Base-by-base conservation (phyloP, 2,329 filamentous ascomycete genomes). In the Exophiala dermatitidis region DNA sequence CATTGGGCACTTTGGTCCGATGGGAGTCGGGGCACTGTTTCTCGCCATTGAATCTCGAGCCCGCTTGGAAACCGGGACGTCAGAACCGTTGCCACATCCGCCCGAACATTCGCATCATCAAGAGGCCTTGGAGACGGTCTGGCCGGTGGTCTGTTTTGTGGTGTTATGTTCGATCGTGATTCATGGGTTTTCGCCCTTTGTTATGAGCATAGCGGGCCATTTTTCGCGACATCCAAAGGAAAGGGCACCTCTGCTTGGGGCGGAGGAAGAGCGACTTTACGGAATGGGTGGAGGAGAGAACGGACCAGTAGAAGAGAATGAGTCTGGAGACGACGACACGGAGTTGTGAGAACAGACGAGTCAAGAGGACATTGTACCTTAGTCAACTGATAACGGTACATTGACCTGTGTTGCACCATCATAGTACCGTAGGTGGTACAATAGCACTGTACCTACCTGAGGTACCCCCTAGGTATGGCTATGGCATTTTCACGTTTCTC, bases 1-100 rank as follows among this genome's bases (percentile, higher is more conserved):
- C 63, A 72, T 71, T 41, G 77, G 78, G 0, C 78, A 81, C 61
- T 81, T 81, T 53, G 77, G 77, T 0, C 77, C 77, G 5, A 80
- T 81, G 72, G 78, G 78, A 12, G 71, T 81, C 1, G 78, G 77
- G 1, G 78, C 75, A 0, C 64, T 81, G 4, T 81, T 81, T 65
- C 70, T 81, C 1, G 76, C 77, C 1, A 78, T 81, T 43, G 78
- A 81, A 67, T 74, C 76, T 0, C 67, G 77, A 28, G 76, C 74
- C 0, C 69, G 77, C 53, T 68, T 81, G 0, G 77, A 80, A 59
- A 79, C 71, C 0, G 73, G 70, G 6, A 71, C 69, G 0, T 73
- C 72, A 3, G 59, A 71, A 1, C 76, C 76, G 1, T 60, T 75
- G 6, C 67, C 72, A 1, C 64, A 72, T 48, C 75, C 76, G 12